Evolutionary conservation across 768 basidiomycete species (phyloP), one percentile per base, ranked within the genome.

Genomic region (Suillus alpinus): DNA sequence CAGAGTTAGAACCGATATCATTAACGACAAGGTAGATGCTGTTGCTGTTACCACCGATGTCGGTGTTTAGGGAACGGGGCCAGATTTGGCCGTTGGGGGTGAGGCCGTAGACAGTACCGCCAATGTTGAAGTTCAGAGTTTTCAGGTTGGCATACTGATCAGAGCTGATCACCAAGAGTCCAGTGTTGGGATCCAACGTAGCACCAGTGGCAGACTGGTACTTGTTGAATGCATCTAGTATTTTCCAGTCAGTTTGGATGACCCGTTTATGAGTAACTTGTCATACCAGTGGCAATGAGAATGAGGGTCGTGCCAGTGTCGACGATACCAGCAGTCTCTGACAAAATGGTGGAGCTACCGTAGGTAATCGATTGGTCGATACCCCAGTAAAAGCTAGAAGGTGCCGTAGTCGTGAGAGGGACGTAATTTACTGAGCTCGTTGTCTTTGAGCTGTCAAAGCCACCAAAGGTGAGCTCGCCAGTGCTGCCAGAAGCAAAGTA

Each of bases 251-350:
- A 55, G 37, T 39, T 10, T 5, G 37, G 16, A 18, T 12, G 23
- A 29, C 39, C 23, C 9, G 8, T 10, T 18, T 13, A 32, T 37
- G 31, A 26, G 5, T 6, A 40, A 20, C 16, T 53, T 31, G 23
- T 29, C 53, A 40, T 39, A 73, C 73, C 63, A 1, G 69, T 47
- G 6, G 70, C 62, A 26, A 74, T 32, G 44, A 68, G 64, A 20
- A 70, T 61, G 31, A 73, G 56, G 10, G 71, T 69, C 29, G 68
- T 73, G 8, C 76, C 76, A 3, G 73, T 73, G 59, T 75, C 73
- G 23, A 76, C 63, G 44, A 77, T 72, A 26, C 75, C 75, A 32
- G 75, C 67, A 14, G 68, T 68, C 10, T 12, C 23, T 5, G 63
- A 39, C 59, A 74, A 46, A 20, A 76, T 62, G 2, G 61, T 63